Percentiles rank a stretch among this genome's conserved stretches.
Conservation (phyloP, 1,284 basidiomycete species). For the Pisolithus thermaeus region DNA sequence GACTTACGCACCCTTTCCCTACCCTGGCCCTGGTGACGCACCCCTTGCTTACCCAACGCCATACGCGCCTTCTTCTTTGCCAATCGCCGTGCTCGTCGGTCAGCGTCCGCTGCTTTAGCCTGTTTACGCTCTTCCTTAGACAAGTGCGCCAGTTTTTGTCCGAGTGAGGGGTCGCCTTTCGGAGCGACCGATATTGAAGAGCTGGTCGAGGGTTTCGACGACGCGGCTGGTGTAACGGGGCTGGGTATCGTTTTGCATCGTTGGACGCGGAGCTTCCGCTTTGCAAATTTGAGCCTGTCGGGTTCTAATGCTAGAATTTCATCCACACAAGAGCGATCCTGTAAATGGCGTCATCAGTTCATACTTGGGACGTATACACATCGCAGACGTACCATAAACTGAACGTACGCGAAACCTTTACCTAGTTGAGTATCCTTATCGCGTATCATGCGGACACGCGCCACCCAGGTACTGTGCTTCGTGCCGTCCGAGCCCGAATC, state of each 20-base stretch:
- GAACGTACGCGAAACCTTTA: constrained; percentile 96
- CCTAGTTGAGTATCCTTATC: constrained; percentile 93
- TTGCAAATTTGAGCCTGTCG: constrained; percentile 79
- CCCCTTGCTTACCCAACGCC: constrained; percentile 41
- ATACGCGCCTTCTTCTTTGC: constrained; percentile 81
- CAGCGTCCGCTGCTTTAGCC: constrained; percentile 70
- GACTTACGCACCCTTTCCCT: constrained; percentile 47
- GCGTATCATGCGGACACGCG: constrained; percentile 80
- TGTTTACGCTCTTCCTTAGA: constrained; percentile 85
- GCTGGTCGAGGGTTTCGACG: constrained; percentile 8
- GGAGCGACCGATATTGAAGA: constrained; percentile 37
- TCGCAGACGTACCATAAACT: constrained; percentile 64
- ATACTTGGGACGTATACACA: constrained; percentile 1
- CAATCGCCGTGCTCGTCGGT: constrained; percentile 74
- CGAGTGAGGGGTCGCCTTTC: constrained; percentile 77
- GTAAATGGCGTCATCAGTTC: constrained; percentile 4
- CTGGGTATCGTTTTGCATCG: constrained; percentile 64
- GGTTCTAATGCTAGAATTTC: constrained; percentile 78
- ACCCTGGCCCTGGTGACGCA: constrained; percentile 36
- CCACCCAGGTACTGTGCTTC: constrained; percentile 62
- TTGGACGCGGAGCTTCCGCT: constrained; percentile 83
- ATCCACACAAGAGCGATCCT: constrained; percentile 89
- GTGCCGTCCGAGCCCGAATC: constrained; percentile 22
- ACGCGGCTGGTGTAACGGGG: constrained; percentile 10
- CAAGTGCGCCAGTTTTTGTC: constrained; percentile 67